Evolutionary conservation across 73 alveolate genomes (phyloP).

Genomic region (Diophrys appendiculata): DNA sequence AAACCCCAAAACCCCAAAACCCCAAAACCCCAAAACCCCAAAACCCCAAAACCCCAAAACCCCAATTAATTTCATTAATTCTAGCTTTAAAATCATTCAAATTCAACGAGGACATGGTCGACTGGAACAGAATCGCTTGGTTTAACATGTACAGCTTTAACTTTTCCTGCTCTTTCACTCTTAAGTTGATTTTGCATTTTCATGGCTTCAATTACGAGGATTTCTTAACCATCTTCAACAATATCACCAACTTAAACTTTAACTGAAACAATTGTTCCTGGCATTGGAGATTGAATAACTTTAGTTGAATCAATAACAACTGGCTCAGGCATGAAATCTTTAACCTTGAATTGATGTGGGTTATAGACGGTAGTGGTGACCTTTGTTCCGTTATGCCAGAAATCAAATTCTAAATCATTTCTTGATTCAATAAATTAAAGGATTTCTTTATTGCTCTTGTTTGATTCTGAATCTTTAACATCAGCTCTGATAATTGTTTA

Average conservation of each 20-base stretch:
- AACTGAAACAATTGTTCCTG: conserved; percentile 34
- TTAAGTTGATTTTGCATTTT: conserved; percentile 36
- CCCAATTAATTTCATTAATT: too few relatives aligned
- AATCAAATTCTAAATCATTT: conserved; percentile 22
- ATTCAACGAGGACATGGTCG: conserved; percentile 25
- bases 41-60: too few relatives aligned
- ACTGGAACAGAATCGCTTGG: conserved; percentile 30
- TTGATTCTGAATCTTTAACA: too few relatives aligned
- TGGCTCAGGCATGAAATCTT: conserved; percentile 39
- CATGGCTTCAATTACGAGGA: conserved; percentile 36
- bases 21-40: too few relatives aligned
- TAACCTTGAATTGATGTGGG: background rate
- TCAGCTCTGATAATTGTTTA: conserved; percentile 19
- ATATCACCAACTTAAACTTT: conserved; percentile 19
- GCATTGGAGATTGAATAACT: conserved; percentile 36
- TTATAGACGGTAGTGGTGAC: background rate
- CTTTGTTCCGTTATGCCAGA: conserved; percentile 35
- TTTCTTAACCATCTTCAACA: conserved; percentile 27
- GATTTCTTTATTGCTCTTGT: conserved; percentile 1
- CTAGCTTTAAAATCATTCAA: conserved; percentile 22
- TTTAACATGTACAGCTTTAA: conserved; percentile 20
- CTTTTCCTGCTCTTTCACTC: conserved; percentile 22
- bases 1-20: too few relatives aligned
- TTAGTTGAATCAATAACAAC: conserved; percentile 20
- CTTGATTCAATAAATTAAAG: conserved; percentile 11